A percentile compares a stretch with the other conserved stretches of the same genome.
These are phyloP conservation scores for Cudoniella acicularis DNA, from an alignment of 495 filamentous ascomycete genomes.

Conservation along the genomic window DNA sequence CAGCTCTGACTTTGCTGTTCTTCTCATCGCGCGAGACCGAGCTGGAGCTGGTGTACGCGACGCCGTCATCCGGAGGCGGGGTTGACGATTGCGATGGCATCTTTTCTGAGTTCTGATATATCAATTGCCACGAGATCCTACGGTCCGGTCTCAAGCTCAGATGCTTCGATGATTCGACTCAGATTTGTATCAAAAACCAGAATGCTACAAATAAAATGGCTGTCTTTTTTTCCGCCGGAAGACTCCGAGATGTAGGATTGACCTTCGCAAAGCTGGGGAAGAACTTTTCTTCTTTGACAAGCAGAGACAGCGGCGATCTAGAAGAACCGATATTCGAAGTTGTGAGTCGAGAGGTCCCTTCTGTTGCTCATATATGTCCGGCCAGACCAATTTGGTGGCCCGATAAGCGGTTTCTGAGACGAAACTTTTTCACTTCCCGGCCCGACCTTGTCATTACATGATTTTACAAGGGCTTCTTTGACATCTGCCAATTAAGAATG, in stretches of 20 bases:
- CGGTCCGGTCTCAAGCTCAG: background rate
- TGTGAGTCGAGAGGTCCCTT: background rate
- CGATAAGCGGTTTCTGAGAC: too few species aligned
- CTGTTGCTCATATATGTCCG: background rate
- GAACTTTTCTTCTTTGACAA: background rate
- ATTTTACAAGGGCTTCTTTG: too few species aligned
- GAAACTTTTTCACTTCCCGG: too few species aligned
- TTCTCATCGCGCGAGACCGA: constrained; percentile 8
- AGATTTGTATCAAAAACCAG: background rate
- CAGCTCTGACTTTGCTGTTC: background rate
- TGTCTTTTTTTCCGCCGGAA: background rate
- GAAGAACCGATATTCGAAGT: background rate
- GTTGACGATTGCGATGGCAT: too few species aligned
- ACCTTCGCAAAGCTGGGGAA: background rate
- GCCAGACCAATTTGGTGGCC: background rate
- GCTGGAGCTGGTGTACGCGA: background rate
- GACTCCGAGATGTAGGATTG: background rate
- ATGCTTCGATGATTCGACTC: background rate
- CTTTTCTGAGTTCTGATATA: too few species aligned
- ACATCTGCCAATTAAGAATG: background rate
- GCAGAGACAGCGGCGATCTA: background rate
- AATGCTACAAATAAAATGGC: background rate
- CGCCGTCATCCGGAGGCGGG: background rate
- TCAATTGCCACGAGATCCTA: background rate
- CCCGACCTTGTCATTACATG: background rate